These are phyloP conservation scores for Dactylella cylindrospora DNA, from an alignment of 2,329 filamentous ascomycete species.

Conservation along the genomic window DNA sequence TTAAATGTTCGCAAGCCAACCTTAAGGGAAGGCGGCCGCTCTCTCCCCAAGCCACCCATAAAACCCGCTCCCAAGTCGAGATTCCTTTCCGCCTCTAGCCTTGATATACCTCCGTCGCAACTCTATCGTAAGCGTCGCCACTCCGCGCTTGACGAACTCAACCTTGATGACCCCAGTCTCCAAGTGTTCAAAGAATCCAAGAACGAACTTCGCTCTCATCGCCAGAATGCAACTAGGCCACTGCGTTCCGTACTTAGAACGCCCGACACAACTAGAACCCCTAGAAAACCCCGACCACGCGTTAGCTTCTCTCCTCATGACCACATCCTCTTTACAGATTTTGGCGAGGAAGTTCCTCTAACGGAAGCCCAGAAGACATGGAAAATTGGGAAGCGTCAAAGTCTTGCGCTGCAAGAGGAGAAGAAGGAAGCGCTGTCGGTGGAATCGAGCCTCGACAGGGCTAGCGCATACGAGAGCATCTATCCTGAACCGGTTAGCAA, in stretches of 20 bases:
- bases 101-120: too few species aligned
- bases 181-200: background rate
- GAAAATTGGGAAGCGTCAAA: constrained; percentile 1
- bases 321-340: constrained; percentile 8
- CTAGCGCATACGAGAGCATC: constrained; percentile 3
- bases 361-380: constrained; percentile 9
- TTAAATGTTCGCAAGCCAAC: too few species aligned
- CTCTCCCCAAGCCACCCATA: too few species aligned
- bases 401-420: background rate
- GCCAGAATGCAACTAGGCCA: background rate
- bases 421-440: background rate
- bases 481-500: background rate
- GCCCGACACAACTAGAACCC: background rate
- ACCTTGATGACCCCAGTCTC: background rate
- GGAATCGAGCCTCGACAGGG: background rate
- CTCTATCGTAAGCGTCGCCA: background rate
- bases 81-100: too few species aligned
- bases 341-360: constrained; percentile 10
- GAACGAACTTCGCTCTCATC: too few species aligned
- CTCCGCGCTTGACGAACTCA: background rate
- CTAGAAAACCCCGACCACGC: background rate
- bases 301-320: constrained; percentile 27
- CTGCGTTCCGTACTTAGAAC: constrained; percentile 10
- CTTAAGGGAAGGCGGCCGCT: too few species aligned
- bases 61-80: too few species aligned